These are phyloP conservation scores for Tuber microsphaerosporum DNA, from an alignment of 495 filamentous ascomycete species.

Conservation along the genomic window DNA sequence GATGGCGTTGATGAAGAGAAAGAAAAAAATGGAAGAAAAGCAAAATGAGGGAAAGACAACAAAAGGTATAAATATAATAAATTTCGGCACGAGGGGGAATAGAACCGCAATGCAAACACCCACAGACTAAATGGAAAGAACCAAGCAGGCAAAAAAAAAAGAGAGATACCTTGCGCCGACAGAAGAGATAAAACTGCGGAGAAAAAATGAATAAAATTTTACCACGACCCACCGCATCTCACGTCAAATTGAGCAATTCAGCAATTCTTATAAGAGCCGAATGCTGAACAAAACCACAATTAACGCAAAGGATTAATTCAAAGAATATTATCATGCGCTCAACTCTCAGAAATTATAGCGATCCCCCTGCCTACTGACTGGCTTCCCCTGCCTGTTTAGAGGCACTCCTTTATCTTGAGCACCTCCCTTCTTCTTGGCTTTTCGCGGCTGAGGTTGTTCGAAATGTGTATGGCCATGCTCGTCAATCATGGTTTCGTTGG, in stretches of 20 bases:
- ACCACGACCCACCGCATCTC: not conserved
- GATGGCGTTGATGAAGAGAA: not conserved
- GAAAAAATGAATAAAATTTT: not conserved
- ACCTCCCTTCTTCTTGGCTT: slow-evolving; percentile 49
- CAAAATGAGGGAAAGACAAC: not conserved
- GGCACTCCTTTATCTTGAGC: slow-evolving; percentile 32
- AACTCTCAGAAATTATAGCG: slow-evolving; percentile 44
- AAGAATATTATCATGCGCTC: slow-evolving; percentile 18
- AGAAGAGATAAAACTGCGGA: not conserved
- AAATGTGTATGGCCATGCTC: slow-evolving; percentile 78
- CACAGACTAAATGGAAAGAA: not conserved
- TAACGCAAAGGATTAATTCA: not conserved
- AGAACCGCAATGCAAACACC: not conserved
- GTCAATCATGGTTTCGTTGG: slow-evolving; percentile 66
- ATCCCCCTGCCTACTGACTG: slow-evolving; percentile 40
- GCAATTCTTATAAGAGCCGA: not conserved
- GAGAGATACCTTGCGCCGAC: not conserved
- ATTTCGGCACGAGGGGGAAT: slow-evolving; percentile 8
- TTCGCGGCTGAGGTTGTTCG: slow-evolving; percentile 61
- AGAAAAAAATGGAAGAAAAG: slow-evolving; percentile 1
- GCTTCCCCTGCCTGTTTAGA: slow-evolving; percentile 40
- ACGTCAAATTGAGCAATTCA: not conserved
- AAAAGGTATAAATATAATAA: slow-evolving; percentile 12
- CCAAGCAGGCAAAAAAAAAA: not conserved
- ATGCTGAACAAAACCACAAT: slow-evolving; percentile 2